These are phyloP conservation scores for Brassica incana DNA, from an alignment of 345 rosid genomes.

Conservation along the genomic window DNA sequence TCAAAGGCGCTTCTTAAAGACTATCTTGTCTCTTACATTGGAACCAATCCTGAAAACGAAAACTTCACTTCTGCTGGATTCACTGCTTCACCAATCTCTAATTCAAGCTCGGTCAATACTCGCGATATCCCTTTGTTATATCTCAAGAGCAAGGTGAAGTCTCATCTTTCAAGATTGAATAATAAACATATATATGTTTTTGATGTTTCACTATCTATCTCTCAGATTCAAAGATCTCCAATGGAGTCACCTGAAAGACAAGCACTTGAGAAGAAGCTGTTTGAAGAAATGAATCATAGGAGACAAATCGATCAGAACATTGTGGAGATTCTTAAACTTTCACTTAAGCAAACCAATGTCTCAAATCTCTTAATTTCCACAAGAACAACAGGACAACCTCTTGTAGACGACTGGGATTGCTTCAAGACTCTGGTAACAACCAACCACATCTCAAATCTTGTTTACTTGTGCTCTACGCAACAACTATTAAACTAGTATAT, in stretches of 20 bases:
- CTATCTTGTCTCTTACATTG: constrained; percentile 46
- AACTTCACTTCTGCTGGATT: constrained; percentile 2
- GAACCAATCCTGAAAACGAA: constrained; percentile 37
- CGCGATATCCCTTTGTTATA: constrained; percentile 48
- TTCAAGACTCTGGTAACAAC: constrained; percentile 50
- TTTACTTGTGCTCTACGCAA: background rate
- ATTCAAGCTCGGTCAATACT: constrained; percentile 31
- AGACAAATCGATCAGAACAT: constrained; percentile 48
- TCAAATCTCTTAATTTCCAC: constrained; percentile 36
- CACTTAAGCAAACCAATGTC: constrained; percentile 40
- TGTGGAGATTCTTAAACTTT: constrained; percentile 18
- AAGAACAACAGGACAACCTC: constrained; percentile 50
- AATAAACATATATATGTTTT: background rate
- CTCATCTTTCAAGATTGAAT: background rate
- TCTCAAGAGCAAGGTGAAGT: constrained; percentile 42
- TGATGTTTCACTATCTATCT: background rate
- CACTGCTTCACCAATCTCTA: constrained; percentile 6
- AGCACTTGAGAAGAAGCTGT: constrained; percentile 46
- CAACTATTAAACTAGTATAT: background rate
- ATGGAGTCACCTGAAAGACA: constrained; percentile 43
- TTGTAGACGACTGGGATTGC: constrained; percentile 74
- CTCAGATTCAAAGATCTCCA: constrained; percentile 46
- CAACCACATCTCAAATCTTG: background rate
- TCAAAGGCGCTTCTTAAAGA: constrained; percentile 32
- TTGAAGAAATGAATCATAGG: constrained; percentile 29